Percentiles rank a stretch among this genome's conserved stretches.
phyloP scores from a whole-genome alignment of 179 eudicot genomes.

The Actinidia arguta region DNA sequence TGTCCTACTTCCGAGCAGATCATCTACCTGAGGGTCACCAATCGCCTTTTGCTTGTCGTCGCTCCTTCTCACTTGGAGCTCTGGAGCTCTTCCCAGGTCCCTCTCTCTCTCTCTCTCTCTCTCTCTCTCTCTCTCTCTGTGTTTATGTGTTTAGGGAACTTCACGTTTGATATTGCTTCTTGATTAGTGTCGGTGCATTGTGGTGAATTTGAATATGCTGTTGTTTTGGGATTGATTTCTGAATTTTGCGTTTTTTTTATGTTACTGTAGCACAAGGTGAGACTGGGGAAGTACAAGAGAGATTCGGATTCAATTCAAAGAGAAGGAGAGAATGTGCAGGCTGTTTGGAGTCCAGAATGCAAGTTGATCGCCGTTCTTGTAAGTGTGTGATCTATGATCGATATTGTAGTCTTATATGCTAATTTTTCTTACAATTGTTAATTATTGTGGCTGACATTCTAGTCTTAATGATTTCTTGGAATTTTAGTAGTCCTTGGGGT shows the following conservation, averaged over 20 bases:
- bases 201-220: neutral
- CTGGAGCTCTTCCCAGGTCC: slow-evolving; percentile 88
- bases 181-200: neutral
- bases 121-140: no score
- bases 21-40: slow-evolving; percentile 65
- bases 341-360: slow-evolving; percentile 91
- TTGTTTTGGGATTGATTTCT: neutral
- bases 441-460: neutral
- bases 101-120: neutral
- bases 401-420: neutral
- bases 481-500: neutral
- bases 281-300: slow-evolving; percentile 87
- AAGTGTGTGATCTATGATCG: slow-evolving; percentile 36
- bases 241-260: slow-evolving; percentile 10
- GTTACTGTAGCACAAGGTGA: slow-evolving; percentile 77
- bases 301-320: slow-evolving; percentile 68
- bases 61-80: slow-evolving; percentile 86
- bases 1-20: slow-evolving; percentile 65
- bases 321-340: slow-evolving; percentile 92
- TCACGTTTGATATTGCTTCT: neutral
- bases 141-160: neutral
- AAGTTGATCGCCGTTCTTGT: slow-evolving; percentile 88
- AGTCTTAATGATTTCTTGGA: neutral
- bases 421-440: neutral
- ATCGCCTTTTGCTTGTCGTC: slow-evolving; percentile 78